Evolutionary conservation across 2,329 filamentous ascomycete species (phyloP).

Genomic region (Epicoccum nigrum): DNA sequence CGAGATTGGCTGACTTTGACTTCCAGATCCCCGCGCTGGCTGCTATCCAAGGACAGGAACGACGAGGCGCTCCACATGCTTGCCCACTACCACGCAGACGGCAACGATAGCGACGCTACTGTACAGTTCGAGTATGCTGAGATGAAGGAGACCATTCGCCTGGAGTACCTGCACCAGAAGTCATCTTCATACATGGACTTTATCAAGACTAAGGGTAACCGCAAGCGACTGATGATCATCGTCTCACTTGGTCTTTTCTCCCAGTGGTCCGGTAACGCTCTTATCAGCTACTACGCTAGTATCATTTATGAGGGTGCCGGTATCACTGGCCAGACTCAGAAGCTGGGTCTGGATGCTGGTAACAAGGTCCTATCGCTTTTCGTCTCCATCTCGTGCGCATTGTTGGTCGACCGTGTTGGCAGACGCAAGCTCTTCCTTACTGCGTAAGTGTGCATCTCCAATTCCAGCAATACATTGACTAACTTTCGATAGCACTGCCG

Average conservation of each 20-base stretch:
- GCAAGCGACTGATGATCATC: conserved; percentile 67
- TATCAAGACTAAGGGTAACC: conserved; percentile 66
- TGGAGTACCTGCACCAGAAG: conserved; percentile 59
- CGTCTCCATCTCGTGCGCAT: conserved; percentile 32
- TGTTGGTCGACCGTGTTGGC: conserved; percentile 50
- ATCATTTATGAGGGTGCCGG: conserved; percentile 66
- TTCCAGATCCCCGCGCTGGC: conserved; percentile 36
- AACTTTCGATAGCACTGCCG: background rate
- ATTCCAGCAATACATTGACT: too few relatives aligned
- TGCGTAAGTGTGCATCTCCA: conserved; percentile 32
- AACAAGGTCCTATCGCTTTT: conserved; percentile 50
- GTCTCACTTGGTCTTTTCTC: conserved; percentile 70
- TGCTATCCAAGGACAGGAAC: conserved; percentile 67
- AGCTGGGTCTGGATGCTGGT: conserved; percentile 49
- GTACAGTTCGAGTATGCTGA: conserved; percentile 71
- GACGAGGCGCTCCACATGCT: conserved; percentile 67
- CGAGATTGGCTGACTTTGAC: background rate
- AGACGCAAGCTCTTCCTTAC: conserved; percentile 53
- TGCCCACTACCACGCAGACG: conserved; percentile 67
- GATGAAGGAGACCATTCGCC: conserved; percentile 67
- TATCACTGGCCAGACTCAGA: conserved; percentile 54
- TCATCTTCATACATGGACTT: conserved; percentile 66
- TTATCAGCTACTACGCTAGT: conserved; percentile 71
- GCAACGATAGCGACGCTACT: conserved; percentile 62
- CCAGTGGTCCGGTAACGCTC: conserved; percentile 70